phyloP scores from a whole-genome alignment of 2,329 filamentous ascomycete species.

The Colletotrichum musicola region DNA sequence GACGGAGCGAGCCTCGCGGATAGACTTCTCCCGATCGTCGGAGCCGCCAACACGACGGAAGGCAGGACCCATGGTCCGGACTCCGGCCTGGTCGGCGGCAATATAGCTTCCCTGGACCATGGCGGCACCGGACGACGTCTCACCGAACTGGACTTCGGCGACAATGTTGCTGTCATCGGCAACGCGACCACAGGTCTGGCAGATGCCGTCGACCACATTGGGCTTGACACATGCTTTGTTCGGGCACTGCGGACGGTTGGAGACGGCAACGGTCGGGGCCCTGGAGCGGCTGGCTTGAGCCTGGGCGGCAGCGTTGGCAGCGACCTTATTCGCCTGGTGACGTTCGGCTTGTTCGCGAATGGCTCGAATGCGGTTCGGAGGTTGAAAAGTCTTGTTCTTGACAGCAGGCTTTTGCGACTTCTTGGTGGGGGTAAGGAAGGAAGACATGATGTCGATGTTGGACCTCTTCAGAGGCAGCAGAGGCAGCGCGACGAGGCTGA shows the following conservation, averaged over 20 bases:
- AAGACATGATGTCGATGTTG: constrained; percentile 55
- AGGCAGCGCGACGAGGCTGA: not conserved
- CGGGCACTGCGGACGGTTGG: constrained; percentile 62
- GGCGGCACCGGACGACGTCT: constrained; percentile 86
- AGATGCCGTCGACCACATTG: constrained; percentile 76
- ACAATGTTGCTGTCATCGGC: constrained; percentile 91
- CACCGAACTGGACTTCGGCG: constrained; percentile 90
- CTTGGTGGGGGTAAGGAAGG: constrained; percentile 58
- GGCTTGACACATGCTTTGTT: constrained; percentile 72
- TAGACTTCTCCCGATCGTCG: constrained; percentile 70
- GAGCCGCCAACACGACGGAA: constrained; percentile 71
- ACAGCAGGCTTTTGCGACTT: constrained; percentile 45
- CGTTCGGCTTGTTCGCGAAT: constrained; percentile 65
- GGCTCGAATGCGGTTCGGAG: constrained; percentile 63
- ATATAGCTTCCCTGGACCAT: constrained; percentile 93
- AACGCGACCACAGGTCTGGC: constrained; percentile 86
- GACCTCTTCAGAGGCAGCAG: not conserved
- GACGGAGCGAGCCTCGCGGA: constrained; percentile 68
- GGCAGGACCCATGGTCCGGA: constrained; percentile 74
- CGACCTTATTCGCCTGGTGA: constrained; percentile 52
- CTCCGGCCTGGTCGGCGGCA: constrained; percentile 85
- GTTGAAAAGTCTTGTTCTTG: constrained; percentile 56
- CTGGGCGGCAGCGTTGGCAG: constrained; percentile 42
- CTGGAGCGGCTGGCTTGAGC: constrained; percentile 41
- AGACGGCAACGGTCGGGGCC: constrained; percentile 48